These are phyloP conservation scores for Cercospora brassicicola DNA, from an alignment of 2,329 filamentous ascomycete genomes.

Conservation along the genomic window DNA sequence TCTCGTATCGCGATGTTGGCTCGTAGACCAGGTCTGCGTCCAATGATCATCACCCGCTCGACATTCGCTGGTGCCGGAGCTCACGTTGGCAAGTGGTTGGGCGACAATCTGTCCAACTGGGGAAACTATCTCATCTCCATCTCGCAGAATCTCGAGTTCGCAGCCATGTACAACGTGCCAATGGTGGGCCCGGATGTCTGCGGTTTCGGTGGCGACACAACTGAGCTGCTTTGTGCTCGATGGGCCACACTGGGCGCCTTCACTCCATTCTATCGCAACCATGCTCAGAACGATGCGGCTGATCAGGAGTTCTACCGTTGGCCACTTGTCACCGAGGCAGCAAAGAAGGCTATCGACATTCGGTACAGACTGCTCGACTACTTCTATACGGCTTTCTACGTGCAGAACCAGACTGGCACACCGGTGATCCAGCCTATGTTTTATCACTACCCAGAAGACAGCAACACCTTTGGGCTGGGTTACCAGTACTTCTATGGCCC, in stretches of 20 bases:
- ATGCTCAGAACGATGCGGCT: constrained; percentile 58
- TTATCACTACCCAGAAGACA: constrained; percentile 65
- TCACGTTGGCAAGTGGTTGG: constrained; percentile 62
- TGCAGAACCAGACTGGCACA: constrained; percentile 60
- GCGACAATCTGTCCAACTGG: constrained; percentile 54
- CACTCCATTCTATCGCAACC: constrained; percentile 73
- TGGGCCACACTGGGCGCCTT: constrained; percentile 75
- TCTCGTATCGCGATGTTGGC: constrained; percentile 66
- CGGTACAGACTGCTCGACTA: constrained; percentile 80
- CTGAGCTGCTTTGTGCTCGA: constrained; percentile 69
- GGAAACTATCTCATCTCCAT: constrained; percentile 47
- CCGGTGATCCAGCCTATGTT: constrained; percentile 70
- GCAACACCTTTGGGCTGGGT: constrained; percentile 54
- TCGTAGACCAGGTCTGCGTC: constrained; percentile 63
- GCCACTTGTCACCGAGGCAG: constrained; percentile 62
- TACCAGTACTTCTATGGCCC: constrained; percentile 62
- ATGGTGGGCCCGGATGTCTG: constrained; percentile 66
- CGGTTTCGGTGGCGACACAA: constrained; percentile 68
- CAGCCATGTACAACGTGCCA: constrained; percentile 50
- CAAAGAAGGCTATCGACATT: constrained; percentile 66
- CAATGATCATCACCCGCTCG: constrained; percentile 71
- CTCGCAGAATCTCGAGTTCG: constrained; percentile 48
- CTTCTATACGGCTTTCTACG: constrained; percentile 70
- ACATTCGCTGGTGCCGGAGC: constrained; percentile 72
- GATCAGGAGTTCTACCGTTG: constrained; percentile 73